Evolutionary conservation across 208 protist species (phyloP), one percentile per base, ranked within the genome.

Genomic region (Trypanosomatidae sp.): DNA sequence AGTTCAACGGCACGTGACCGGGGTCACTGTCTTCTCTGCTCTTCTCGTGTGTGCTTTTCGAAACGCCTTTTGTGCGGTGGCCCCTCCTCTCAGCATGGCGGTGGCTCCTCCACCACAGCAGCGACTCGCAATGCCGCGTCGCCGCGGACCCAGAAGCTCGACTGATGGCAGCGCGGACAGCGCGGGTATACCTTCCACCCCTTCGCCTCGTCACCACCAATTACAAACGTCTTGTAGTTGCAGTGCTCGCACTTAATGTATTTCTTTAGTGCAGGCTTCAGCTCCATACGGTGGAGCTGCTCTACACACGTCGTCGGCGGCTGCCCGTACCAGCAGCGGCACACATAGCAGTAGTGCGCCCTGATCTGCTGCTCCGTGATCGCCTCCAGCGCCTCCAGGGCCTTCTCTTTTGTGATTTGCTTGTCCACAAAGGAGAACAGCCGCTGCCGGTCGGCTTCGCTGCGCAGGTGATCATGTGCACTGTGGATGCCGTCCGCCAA

Each of bases 211-310:
- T 93, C 82, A 9, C 91, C 91, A 22, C 76, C 76, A 43, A 95
- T 73, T 19, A 93, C 65, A 55, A 82, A 88, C 12, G 86, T 93
- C 73, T 91, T 93, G 81, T 93, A 92, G 39, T 62, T 47, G 77
- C 91, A 95, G 68, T 89, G 81, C 55, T 87, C 82, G 73, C 91
- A 95, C 73, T 88, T 77, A 73, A 92, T 85, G 69, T 87, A 93
- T 71, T 82, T 84, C 65, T 89, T 84, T 52, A 81, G 71, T 17
- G 91, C 89, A 25, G 79, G 52, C 46, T 69, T 79, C 62, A 74
- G 47, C 78, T 91, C 82, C 6, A 86, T 52, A 12, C 76, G 76
- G 78, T 95, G 91, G 36, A 82, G 74, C 44, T 79, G 77, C 66
- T 79, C 77, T 41, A 81, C 73, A 43, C 91, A 95, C 7, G 76